Conservation (phyloP, 768 basidiomycete species). For the Cystobasidiopsis lactophilus region DNA sequence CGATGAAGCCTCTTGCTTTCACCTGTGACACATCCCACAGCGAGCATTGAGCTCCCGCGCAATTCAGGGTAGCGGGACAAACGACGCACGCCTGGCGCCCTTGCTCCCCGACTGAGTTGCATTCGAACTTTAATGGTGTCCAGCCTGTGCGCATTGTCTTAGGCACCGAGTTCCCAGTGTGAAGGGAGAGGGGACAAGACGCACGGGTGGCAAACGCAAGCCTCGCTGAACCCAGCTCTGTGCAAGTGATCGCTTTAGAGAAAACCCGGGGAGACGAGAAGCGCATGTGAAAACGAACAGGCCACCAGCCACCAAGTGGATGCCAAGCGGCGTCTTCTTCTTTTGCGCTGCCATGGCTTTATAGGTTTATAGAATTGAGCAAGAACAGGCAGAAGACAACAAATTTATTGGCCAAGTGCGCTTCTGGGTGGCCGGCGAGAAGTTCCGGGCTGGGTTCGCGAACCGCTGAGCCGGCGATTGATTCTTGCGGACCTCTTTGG, state of each 20-base stretch:
- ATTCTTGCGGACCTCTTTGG: too few relatives aligned
- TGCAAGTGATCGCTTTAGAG: too few relatives aligned
- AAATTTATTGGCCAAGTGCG: too few relatives aligned
- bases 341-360: too few relatives aligned
- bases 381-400: too few relatives aligned
- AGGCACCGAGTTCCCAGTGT: background rate
- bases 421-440: too few relatives aligned
- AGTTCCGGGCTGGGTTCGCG: too few relatives aligned
- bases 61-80: background rate
- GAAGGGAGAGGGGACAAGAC: slow-evolving; percentile 1
- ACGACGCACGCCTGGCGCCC: slow-evolving; percentile 47
- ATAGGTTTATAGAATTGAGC: too few relatives aligned
- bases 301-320: slow-evolving; percentile 81
- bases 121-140: slow-evolving; percentile 99
- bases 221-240: slow-evolving; percentile 56
- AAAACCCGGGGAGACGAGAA: too few relatives aligned
- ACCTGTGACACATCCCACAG: slow-evolving; percentile 33
- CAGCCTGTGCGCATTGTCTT: slow-evolving; percentile 25
- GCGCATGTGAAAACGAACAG: too few relatives aligned
- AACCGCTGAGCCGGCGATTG: too few relatives aligned
- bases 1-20: slow-evolving; percentile 74
- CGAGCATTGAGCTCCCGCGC: slow-evolving; percentile 1
- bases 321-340: slow-evolving; percentile 28
- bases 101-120: slow-evolving; percentile 73
- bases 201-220: slow-evolving; percentile 2